These are phyloP conservation scores for Coleophoma cylindrospora DNA, from an alignment of 2,329 filamentous ascomycete genomes.

Conservation along the genomic window DNA sequence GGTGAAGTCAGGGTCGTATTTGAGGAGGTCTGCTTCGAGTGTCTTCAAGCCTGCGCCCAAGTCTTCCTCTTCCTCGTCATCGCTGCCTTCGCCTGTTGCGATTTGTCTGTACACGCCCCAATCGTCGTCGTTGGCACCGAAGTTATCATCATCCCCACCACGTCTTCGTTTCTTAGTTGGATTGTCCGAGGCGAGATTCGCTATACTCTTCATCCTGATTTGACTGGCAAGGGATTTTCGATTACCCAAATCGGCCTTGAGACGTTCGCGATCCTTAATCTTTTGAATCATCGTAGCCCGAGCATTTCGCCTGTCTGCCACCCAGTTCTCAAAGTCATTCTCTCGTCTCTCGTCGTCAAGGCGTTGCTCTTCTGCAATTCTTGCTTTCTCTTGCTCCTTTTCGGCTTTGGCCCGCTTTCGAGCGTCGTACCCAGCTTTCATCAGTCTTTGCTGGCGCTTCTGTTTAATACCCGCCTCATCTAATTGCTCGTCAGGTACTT, in stretches of 20 bases:
- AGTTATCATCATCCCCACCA: conserved; percentile 90
- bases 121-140: conserved; percentile 94
- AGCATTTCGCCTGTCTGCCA: conserved; percentile 73
- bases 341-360: conserved; percentile 79
- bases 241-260: conserved; percentile 93
- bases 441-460: conserved; percentile 84
- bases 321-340: conserved; percentile 81
- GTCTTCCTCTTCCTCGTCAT: conserved; percentile 91
- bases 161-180: conserved; percentile 79
- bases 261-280: conserved; percentile 88
- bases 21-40: conserved; percentile 79
- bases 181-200: conserved; percentile 87
- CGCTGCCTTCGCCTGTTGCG: conserved; percentile 74
- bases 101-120: conserved; percentile 97
- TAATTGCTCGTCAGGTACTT: conserved; percentile 84
- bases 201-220: conserved; percentile 97
- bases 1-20: conserved; percentile 82
- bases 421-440: conserved; percentile 94
- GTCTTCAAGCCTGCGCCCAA: conserved; percentile 66
- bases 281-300: conserved; percentile 68
- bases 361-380: conserved; percentile 76
- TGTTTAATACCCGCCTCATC: conserved; percentile 89
- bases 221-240: conserved; percentile 94
- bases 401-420: conserved; percentile 91
- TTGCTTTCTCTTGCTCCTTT: conserved; percentile 87